Evolutionary conservation across 139 green algal species (phyloP), one percentile per base, ranked within the genome.

Genomic region (Chlorella vulgaris): DNA sequence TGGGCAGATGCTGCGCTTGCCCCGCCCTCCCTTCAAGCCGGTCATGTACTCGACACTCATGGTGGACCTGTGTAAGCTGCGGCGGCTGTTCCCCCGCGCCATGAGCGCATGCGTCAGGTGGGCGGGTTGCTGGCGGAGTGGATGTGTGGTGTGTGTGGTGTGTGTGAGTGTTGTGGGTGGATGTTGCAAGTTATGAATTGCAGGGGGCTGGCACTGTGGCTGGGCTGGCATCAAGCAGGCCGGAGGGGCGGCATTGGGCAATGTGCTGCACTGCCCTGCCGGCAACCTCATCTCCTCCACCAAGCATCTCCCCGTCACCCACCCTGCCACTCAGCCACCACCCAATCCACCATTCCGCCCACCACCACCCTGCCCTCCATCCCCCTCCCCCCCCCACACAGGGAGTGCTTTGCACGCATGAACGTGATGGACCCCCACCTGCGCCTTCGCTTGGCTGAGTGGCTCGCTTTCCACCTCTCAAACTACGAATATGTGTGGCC

Each of bases 401-500:
- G 78, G 24, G 89, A 95, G 77, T 85, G 80, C 70, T 94, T 95
- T 81, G 81, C 79, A 7, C 81, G 90, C 47, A 87, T 95, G 87
- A 83, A 85, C 40, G 65, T 74, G 13, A 69, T 94, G 74, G 94
- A 98, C 81, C 89, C 92, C 1, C 88, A 95, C 84, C 90, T 96
- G 67, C 80, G 83, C 38, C 36, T 58, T 15, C 88, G 93, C 42
- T 70, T 98, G 61, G 86, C 91, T 5, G 85, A 92, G 22, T 98
- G 94, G 94, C 89, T 98, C 66, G 88, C 93, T n/a, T 95, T 96
- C 86, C 95, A 98, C 88, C 86, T 98, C 42, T 94, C 86, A 71
- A 95, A 96, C 86, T 96, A 96, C 67, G 80, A 94, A 29, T 98
- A 92, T 81, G 74, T 93, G 81, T 99, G 96, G 96, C 94, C 95